Base-by-base conservation (phyloP, 106 monocot genomes). In the Allium cepa region DNA sequence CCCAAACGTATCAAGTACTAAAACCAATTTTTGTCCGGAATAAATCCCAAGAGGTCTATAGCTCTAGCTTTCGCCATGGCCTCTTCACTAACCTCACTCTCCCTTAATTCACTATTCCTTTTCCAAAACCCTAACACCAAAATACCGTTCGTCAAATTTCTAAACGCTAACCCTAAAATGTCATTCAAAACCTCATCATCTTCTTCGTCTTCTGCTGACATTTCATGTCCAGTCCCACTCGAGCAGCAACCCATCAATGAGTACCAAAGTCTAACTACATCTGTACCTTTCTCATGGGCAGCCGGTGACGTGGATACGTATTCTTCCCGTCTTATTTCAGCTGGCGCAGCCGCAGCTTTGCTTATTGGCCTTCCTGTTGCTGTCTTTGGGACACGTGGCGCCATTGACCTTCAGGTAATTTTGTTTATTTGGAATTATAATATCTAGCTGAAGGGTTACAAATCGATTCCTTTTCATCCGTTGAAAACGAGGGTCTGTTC, bases 181-280 rank as follows among this genome's bases (percentile, higher is more conserved):
- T 36, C 36, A 36, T 36, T 36, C 36, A 36, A 36, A 36, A 50
- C 76, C 47, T 76, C 80, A 12, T 57, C 75, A 15, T 72, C 78
- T 27, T 72, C 82, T 5, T 82, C 88, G 13, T 79, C 75, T 64
- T 59, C 88, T 18, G 78, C 85, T 59, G 88, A 88, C 56, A 82
- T 86, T 17, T 91, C 88, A 75, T 97, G 96, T 72, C 96, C 96
- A 9, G 96, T 97, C n/a, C 96, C 96, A 63, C 72, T 50, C 59
- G 96, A 97, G 62, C 96, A 97, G 80, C 92, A 82, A 60, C 96
- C 96, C 11, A 84, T 97, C 22, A 91, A 97, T 82, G 96, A 97
- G 84, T 92, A 87, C 86, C 86, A 87, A 78, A 5, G 84, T n/a
- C 84, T 97, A 11, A 76, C 86, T 17, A 60, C 82, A 14, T 92